These are phyloP conservation scores for Tetrapisispora fleetii DNA, from an alignment of 805 yeast genomes.

Conservation along the genomic window DNA sequence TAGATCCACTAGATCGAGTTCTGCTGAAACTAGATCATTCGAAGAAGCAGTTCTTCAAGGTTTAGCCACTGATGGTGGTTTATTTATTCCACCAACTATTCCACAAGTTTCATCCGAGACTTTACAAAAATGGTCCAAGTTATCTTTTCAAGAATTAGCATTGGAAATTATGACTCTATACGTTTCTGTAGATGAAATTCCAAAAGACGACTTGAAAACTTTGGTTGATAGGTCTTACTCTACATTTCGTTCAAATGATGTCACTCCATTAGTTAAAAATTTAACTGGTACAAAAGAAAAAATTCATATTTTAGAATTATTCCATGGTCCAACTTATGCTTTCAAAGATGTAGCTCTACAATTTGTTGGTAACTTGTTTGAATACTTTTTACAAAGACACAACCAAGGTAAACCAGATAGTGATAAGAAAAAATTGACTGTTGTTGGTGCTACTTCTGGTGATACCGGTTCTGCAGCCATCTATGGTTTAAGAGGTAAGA, in stretches of 20 bases:
- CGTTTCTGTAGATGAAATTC: conserved; percentile 62
- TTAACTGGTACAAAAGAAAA: conserved; percentile 48
- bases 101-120: conserved; percentile 52
- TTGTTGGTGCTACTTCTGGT: conserved; percentile 98
- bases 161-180: conserved; percentile 75
- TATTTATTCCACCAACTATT: conserved; percentile 76
- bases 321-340: conserved; percentile 99
- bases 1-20: conserved; percentile 69
- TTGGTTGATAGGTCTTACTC: conserved; percentile 70
- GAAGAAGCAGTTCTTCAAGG: conserved; percentile 85
- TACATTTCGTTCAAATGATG: conserved; percentile 79
- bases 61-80: conserved; percentile 93
- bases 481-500: conserved; percentile 92
- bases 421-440: conserved; percentile 75
- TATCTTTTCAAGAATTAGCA: conserved; percentile 80
- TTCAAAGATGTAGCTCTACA: conserved; percentile 98
- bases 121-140: conserved; percentile 58
- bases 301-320: conserved; percentile 75
- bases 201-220: conserved; percentile 51
- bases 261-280: conserved; percentile 65
- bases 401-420: conserved; percentile 46
- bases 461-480: conserved; percentile 99
- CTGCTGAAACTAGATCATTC: conserved; percentile 46
- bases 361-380: conserved; percentile 94
- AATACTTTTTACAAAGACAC: conserved; percentile 73